Base-by-base conservation (phyloP, 768 basidiomycete species). In the Trametes punicea region DNA sequence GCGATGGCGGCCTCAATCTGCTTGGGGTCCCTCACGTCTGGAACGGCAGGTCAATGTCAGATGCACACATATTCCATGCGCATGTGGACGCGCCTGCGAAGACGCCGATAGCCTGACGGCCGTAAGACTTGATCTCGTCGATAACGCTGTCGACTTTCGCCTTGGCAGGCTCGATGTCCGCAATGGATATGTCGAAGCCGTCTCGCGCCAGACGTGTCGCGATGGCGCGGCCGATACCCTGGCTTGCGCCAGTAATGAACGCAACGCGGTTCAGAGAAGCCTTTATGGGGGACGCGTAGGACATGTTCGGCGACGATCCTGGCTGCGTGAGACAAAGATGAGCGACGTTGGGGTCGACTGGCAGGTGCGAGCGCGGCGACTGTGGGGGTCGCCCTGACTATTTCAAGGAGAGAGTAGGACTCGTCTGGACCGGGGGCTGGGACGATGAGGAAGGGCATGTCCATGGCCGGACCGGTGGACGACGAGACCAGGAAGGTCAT, bases 181-280 rank as follows among this genome's bases (percentile, higher is more conserved):
- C 80, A 42, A 81, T 57, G n/a, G 72, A 74, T 38, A 82, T 60
- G 44, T 78, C 69, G 59, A 72, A 76, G 4, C 81, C 80, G 50
- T 78, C 80, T 10, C 64, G 54, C 18, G 80, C 77, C 10, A 83
- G 74, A 4, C 77, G 73, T 4, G 73, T 57, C 6, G 78, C 77
- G 36, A 81, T 76, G 30, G 74, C 76, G 33, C 71, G 70, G 0
- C 81, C 81, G 13, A 81, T 79, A 21, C 81, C 81, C 46, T 72
- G 74, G 2, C 71, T 70, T 10, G 71, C 72, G 23, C 78, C 80
- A 0, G 78, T 79, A 31, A 81, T 67, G 48, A 78, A 63, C 2
- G 75, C 78, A 39, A 75, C 68, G 44, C 64, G 64, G 18, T 65
- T 65, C 34, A 69, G 61, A 16, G 68, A 60, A 29, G 67, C 64